These are phyloP conservation scores for Globisporangium okanoganense DNA, from an alignment of 352 stramenopile species.

Conservation along the genomic window DNA sequence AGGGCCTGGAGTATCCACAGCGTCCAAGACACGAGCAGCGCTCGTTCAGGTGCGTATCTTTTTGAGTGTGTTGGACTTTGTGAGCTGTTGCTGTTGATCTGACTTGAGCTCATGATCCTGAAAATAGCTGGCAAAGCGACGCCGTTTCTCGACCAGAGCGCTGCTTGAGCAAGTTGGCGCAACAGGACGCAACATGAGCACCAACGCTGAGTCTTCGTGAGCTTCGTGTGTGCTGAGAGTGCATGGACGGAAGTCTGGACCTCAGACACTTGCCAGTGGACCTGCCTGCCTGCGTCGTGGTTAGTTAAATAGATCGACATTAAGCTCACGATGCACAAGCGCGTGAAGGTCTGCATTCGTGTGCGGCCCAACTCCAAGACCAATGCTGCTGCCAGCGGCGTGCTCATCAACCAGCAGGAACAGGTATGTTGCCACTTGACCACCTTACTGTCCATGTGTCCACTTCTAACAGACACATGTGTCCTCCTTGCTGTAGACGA, in stretches of 20 bases:
- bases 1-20: not conserved
- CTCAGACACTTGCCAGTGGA: not conserved
- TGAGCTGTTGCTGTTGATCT: not conserved
- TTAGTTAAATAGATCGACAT: not conserved
- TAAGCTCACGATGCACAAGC: slow-evolving; percentile 42
- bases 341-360: slow-evolving; percentile 67
- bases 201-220: not conserved
- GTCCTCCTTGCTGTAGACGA: slow-evolving; percentile 27
- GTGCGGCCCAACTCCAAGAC: slow-evolving; percentile 31
- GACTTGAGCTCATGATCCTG: not conserved
- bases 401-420: slow-evolving; percentile 41
- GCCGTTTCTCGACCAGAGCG: not conserved
- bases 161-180: not conserved
- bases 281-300: not conserved
- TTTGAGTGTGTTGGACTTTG: not conserved
- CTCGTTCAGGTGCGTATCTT: not conserved
- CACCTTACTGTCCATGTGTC: not conserved
- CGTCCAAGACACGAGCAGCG: not conserved
- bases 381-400: slow-evolving; percentile 14
- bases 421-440: slow-evolving; percentile 23
- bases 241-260: not conserved
- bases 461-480: not conserved
- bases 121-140: not conserved
- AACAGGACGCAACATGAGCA: not conserved
- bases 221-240: not conserved